A percentile compares a stretch with the other conserved stretches of the same genome.
Conservation (phyloP, 2,329 filamentous ascomycete species). For the Colletotrichum incanum region DNA sequence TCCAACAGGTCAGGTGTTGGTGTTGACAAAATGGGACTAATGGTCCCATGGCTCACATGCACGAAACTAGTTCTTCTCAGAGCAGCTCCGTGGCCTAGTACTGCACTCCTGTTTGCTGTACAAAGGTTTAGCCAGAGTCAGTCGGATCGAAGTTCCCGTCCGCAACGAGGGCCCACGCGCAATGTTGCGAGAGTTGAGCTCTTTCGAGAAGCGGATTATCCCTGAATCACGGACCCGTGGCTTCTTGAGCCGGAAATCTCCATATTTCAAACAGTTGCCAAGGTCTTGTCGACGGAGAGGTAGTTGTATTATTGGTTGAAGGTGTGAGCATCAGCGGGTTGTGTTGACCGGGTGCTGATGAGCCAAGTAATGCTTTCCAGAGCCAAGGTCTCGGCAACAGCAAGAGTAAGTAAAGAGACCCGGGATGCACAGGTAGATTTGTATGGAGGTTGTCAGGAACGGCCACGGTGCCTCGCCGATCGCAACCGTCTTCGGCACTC, state of each 20-base stretch:
- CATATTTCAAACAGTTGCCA: constrained; percentile 29
- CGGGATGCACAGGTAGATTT: background rate
- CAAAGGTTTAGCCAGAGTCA: background rate
- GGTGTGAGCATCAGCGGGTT: background rate
- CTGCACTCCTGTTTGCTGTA: background rate
- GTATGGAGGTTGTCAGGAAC: constrained; percentile 1
- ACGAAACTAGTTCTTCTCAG: background rate
- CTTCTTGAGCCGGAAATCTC: constrained; percentile 2
- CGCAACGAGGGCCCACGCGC: background rate
- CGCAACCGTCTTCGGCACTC: constrained; percentile 31
- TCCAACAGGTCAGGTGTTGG: background rate
- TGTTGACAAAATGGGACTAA: background rate
- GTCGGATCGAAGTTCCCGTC: constrained; percentile 19
- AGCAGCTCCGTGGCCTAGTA: background rate
- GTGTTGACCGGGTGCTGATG: constrained; percentile 13
- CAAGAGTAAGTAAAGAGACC: background rate
- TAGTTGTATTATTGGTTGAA: constrained; percentile 1
- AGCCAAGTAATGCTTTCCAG: constrained; percentile 25
- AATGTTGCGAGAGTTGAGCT: background rate
- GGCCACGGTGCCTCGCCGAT: constrained; percentile 18
- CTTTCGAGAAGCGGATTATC: background rate
- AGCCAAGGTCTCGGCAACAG: constrained; percentile 34
- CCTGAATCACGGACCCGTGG: background rate
- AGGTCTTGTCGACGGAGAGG: constrained; percentile 31
- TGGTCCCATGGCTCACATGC: background rate